Base-by-base conservation (phyloP, 2,329 filamentous ascomycete species). In the Penicillium psychrosexuale region DNA sequence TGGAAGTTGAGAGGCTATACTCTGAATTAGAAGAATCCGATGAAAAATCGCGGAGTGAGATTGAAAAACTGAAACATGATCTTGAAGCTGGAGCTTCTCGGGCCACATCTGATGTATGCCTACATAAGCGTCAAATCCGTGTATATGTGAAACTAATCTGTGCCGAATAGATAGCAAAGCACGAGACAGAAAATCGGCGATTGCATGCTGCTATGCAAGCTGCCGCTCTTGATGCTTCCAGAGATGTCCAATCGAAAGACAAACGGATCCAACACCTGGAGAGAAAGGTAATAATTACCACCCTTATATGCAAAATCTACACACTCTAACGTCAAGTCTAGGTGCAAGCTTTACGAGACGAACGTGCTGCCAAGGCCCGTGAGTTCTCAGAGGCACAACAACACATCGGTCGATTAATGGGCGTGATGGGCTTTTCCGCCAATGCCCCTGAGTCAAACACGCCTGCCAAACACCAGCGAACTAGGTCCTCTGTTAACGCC, bases 311-410 rank as follows among this genome's bases (percentile, higher is more conserved):
- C 28, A 31, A 42, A 6, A 13, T 8, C 8, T 8, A 15, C 1
- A 38, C 19, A 17, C 5, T n/a, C 42, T 58, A 31, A 55, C 38
- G 8, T 13, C 43, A 13, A 39, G 3, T 37, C 19, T 22, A 74
- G 72, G 57, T 73, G 12, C 70, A 72, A 60, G 65, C 66, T 27
- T 59, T 74, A 36, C 69, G 67, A 13, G 66, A 71, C 36, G 70
- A 74, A 47, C 65, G 71, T 37, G 65, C 70, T 19, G 61, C 67
- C 9, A 75, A 74, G 57, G 70, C 71, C 19, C 67, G 69, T 9
- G 72, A 75, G 51, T 74, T 74, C 34, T 71, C 69, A 1, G 71
- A 74, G 53, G 72, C 72, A 1, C 72, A 74, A 48, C 69, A 74
- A 50, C 69, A 74, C 43, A 74, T 74, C 22, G 62, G 67, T 13